phyloP scores from a whole-genome alignment of 1,139 yeast species.

The Candida sp. region DNA sequence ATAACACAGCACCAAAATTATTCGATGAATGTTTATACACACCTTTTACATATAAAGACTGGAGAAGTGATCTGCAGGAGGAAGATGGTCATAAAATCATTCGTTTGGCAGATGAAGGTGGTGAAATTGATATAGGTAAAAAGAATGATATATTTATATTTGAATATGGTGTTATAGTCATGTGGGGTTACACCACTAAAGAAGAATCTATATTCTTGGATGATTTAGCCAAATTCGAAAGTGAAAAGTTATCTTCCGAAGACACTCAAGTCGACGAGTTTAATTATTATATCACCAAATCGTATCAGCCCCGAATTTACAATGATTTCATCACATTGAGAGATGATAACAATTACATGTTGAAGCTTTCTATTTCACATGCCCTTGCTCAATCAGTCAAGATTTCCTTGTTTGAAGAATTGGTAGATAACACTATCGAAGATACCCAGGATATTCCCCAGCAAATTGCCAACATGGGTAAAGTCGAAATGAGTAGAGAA shows the following conservation, averaged over 20 bases:
- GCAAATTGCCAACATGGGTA: conserved; percentile 91
- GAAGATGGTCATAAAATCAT: conserved; percentile 45
- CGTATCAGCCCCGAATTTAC: conserved; percentile 92
- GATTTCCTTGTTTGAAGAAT: conserved; percentile 89
- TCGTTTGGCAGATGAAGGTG: conserved; percentile 88
- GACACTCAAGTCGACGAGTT: conserved; percentile 94
- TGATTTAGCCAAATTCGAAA: conserved; percentile 85
- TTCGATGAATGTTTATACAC: conserved; percentile 95
- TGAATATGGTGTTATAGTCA: conserved; percentile 91
- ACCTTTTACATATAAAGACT: conserved; percentile 80
- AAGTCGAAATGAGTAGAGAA: conserved; percentile 89
- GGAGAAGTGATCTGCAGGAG: conserved; percentile 51
- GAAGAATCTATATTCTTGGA: conserved; percentile 83
- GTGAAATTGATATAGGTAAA: conserved; percentile 82
- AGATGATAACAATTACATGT: conserved; percentile 89
- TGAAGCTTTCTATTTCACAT: conserved; percentile 84
- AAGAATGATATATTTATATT: conserved; percentile 81
- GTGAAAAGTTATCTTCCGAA: conserved; percentile 84
- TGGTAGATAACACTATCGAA: conserved; percentile 93
- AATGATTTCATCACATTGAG: conserved; percentile 91
- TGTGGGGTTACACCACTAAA: conserved; percentile 89
- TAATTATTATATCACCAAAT: conserved; percentile 87
- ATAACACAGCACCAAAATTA: conserved; percentile 78
- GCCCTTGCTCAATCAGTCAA: conserved; percentile 93
- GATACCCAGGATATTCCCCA: conserved; percentile 97